Evolutionary conservation across 2,329 filamentous ascomycete species (phyloP).

Genomic region (Ascomycota sp.): DNA sequence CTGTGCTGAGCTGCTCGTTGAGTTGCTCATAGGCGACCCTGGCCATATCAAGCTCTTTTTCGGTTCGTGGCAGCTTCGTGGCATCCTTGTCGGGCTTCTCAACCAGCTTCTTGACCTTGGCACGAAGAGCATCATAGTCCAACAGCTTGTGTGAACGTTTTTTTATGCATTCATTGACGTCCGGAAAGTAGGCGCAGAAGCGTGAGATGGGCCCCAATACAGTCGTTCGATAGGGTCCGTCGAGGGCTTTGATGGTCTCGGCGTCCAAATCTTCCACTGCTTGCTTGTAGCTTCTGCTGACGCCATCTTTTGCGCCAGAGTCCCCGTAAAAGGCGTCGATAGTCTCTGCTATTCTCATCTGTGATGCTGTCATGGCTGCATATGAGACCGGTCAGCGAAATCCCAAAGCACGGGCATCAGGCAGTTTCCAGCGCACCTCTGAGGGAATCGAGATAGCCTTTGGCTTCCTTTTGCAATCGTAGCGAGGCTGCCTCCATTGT

Average conservation of each 20-base stretch:
- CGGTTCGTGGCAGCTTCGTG: slow-evolving; percentile 81
- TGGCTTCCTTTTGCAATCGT: slow-evolving; percentile 88
- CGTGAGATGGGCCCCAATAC: slow-evolving; percentile 87
- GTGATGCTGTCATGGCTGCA: slow-evolving; percentile 87
- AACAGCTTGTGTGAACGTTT: slow-evolving; percentile 96
- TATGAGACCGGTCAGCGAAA: not conserved
- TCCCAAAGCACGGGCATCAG: not conserved
- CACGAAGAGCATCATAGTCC: slow-evolving; percentile 88
- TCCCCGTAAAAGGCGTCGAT: slow-evolving; percentile 99
- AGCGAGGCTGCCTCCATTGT: slow-evolving; percentile 91
- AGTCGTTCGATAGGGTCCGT: slow-evolving; percentile 83
- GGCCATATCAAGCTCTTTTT: slow-evolving; percentile 90
- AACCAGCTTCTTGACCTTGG: slow-evolving; percentile 86
- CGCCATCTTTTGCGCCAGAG: slow-evolving; percentile 78
- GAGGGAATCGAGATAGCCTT: slow-evolving; percentile 88
- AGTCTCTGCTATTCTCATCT: slow-evolving; percentile 97
- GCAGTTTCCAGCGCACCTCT: slow-evolving; percentile 33
- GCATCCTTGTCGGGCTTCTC: slow-evolving; percentile 99
- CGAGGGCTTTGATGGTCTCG: slow-evolving; percentile 93
- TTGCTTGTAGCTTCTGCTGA: slow-evolving; percentile 92
- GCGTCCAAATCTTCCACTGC: slow-evolving; percentile 93
- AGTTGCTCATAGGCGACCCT: slow-evolving; percentile 85
- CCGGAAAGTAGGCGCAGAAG: slow-evolving; percentile 95
- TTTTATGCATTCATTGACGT: slow-evolving; percentile 98
- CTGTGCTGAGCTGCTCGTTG: slow-evolving; percentile 83